Evolutionary conservation across 176 grass and related monocot genomes (phyloP), one percentile per base, ranked within the genome.

Genomic region (Eragrostis nindensis): DNA sequence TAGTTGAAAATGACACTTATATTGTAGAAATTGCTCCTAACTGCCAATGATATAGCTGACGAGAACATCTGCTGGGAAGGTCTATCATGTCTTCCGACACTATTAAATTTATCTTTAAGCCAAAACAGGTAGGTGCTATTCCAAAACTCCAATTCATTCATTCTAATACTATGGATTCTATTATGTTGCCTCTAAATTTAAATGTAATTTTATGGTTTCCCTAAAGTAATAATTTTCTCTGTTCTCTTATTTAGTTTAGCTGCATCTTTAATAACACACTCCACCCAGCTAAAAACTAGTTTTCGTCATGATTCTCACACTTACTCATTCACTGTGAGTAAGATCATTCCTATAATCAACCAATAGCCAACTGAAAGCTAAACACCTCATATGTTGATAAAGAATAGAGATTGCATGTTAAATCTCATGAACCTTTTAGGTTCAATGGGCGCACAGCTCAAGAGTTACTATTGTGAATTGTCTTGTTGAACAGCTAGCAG

Each of bases 61-160:
- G 90, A 74, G 70, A 92, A 47, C 71, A 91, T 98, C 75, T 83
- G 75, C 50, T 98, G 95, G 95, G 95, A 98, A 86, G 88, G 86
- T 80, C 74, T 94, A 77, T 82, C 89, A 84, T 87, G 78, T 64
- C 74, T 94, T 69, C 87, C 87, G 73, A 85, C 60, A 68, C 81
- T 98, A 78, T 83, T 80, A 75, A 66, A 83, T 73, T 70, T 98
- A 47, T 94, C 86, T 68, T 80, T 98, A 79, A 92, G 76, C 64
- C 84, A 89, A 74, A 98, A 98, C 74, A 73, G 78, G 92, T 98
- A 90, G 52, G 69, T 72, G 8, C 6, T 40, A 80, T 62, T 68
- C 49, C 67, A 6, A 62, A 36, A 63, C 14, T 69, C 43, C 16
- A 67, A 17, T 53, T 66, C 68, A 44, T 50, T 60, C 8, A 52